Percentiles rank a stretch among this genome's conserved stretches.
Evolutionary conservation across 768 basidiomycete genomes (phyloP).

Genomic region (Suillus spraguei): DNA sequence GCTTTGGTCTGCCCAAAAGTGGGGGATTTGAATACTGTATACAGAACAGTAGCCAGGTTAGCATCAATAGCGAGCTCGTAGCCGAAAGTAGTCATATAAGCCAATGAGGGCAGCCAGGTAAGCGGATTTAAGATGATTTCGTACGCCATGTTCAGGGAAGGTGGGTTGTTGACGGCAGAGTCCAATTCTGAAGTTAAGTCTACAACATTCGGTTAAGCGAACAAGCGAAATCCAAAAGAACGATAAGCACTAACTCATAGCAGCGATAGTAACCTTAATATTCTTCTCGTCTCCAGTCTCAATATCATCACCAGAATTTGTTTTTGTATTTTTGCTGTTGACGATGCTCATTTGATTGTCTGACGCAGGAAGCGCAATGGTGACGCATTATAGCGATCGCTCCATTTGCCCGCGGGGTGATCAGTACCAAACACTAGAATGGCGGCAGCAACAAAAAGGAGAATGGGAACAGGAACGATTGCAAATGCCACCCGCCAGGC

Average conservation of each 20-base stretch:
- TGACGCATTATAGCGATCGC: slow-evolving; percentile 44
- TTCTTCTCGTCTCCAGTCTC: slow-evolving; percentile 32
- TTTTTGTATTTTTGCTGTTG: slow-evolving; percentile 21
- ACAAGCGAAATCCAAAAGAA: neutral
- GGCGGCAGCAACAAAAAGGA: slow-evolving; percentile 44
- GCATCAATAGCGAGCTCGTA: slow-evolving; percentile 60
- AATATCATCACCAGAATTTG: slow-evolving; percentile 25
- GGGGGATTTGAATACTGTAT: slow-evolving; percentile 37
- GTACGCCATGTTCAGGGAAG: slow-evolving; percentile 37
- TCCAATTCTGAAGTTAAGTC: slow-evolving; percentile 40
- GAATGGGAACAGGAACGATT: slow-evolving; percentile 55
- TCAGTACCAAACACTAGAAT: slow-evolving; percentile 52
- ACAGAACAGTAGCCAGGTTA: slow-evolving; percentile 50
- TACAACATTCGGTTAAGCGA: neutral
- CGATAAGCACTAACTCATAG: slow-evolving; percentile 12
- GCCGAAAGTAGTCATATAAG: slow-evolving; percentile 59
- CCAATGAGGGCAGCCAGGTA: slow-evolving; percentile 57
- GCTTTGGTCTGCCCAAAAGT: slow-evolving; percentile 51
- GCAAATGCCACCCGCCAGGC: slow-evolving; percentile 62
- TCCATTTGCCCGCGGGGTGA: slow-evolving; percentile 57
- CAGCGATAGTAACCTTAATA: slow-evolving; percentile 22
- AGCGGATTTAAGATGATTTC: slow-evolving; percentile 42
- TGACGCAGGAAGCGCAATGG: slow-evolving; percentile 21
- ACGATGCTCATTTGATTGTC: slow-evolving; percentile 7
- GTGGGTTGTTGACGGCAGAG: slow-evolving; percentile 46